Evolutionary conservation across 305 asterid species (phyloP).

Genomic region (Galium porrigens): DNA sequence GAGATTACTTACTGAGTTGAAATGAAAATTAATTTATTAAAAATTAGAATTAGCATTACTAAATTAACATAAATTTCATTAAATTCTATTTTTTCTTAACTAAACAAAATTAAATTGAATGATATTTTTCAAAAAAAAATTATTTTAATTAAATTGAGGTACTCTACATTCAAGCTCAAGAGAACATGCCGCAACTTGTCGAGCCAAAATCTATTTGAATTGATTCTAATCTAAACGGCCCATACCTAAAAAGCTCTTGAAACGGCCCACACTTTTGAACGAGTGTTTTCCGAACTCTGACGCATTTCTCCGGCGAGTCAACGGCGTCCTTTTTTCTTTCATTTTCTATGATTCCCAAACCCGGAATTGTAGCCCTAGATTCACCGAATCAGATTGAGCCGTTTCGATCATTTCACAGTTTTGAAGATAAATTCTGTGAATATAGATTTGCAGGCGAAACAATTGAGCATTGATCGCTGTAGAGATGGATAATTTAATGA

Average conservation of each 20-base stretch:
- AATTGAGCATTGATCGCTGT: background rate
- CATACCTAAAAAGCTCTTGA: background rate
- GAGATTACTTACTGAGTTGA: no score
- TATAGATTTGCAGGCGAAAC: background rate
- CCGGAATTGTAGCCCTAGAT: background rate
- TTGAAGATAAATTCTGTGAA: background rate
- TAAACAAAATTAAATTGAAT: no score
- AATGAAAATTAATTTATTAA: no score
- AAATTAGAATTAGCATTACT: no score
- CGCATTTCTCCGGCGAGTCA: conserved; percentile 1
- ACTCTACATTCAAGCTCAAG: no score
- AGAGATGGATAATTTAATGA: conserved; percentile 52
- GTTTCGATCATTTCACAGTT: background rate
- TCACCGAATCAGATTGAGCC: background rate
- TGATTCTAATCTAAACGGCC: background rate
- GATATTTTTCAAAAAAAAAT: no score
- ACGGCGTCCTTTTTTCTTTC: background rate
- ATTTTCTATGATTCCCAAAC: background rate
- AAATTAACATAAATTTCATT: no score
- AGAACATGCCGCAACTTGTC: no score
- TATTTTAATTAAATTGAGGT: no score
- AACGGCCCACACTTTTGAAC: background rate
- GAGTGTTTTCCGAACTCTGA: background rate
- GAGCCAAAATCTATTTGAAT: no score
- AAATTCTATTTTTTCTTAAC: no score